phyloP scores from a whole-genome alignment of 768 basidiomycete genomes.

The Hydnum rufescens region DNA sequence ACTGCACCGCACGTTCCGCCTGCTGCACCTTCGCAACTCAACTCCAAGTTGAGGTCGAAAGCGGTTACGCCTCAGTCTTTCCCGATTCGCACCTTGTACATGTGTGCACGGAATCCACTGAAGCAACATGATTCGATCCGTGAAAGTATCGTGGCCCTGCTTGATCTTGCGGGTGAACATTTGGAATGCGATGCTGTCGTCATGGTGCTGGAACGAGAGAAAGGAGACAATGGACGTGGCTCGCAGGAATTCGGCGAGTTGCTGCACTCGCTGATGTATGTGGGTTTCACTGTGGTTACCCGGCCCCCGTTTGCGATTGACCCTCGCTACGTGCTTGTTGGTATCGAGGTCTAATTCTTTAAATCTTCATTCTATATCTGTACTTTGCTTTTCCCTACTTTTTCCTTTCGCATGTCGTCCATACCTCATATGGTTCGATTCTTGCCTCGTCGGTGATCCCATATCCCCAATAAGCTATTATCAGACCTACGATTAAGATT shows the following conservation, averaged over 20 bases:
- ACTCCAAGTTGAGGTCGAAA: not conserved
- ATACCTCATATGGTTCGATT: no score
- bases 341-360: slow-evolving; percentile 46
- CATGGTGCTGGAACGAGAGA: slow-evolving; percentile 40
- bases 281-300: slow-evolving; percentile 70
- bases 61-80: not conserved
- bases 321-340: slow-evolving; percentile 63
- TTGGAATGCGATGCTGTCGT: slow-evolving; percentile 59
- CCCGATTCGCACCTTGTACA: not conserved
- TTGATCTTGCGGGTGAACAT: slow-evolving; percentile 75
- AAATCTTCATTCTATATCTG: no score
- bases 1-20: not conserved
- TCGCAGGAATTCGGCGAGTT: slow-evolving; percentile 26
- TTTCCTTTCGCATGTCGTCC: no score
- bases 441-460: no score
- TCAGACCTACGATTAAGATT: no score
- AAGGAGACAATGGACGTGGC: not conserved
- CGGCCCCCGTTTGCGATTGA: slow-evolving; percentile 59
- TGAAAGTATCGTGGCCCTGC: slow-evolving; percentile 57
- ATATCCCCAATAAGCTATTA: no score
- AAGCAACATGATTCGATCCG: not conserved
- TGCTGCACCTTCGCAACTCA: not conserved
- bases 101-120: not conserved
- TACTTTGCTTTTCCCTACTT: no score
- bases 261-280: slow-evolving; percentile 82